Base-by-base conservation (phyloP, 2,329 filamentous ascomycete species). In the Stagonosporopsis cucurbitacearum region DNA sequence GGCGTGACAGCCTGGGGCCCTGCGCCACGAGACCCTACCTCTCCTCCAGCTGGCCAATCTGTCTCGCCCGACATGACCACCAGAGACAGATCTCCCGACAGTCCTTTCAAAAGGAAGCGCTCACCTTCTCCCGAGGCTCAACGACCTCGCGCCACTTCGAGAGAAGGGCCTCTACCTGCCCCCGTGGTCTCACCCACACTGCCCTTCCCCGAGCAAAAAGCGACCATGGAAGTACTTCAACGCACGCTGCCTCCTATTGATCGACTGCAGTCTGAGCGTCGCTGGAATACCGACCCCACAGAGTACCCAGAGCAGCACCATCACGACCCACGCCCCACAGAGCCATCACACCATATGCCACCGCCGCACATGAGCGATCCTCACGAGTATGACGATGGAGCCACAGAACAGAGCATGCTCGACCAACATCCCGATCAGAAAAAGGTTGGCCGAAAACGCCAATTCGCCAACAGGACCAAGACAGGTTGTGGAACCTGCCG, bases 381-480 rank as follows among this genome's bases (percentile, higher is more conserved):
- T 28, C 60, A 57, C 32, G 42, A 58, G 41, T 50, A 57, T 41
- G 67, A 72, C 9, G 58, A 60, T 28, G 63, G 51, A 37, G 60
- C 65, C 2, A 70, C 66, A 54, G 83, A 80, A 75, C 66, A 71
- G 66, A 64, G 78, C 69, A 62, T 69, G 71, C 67, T 73, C 66
- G 74, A 74, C 42, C 79, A 76, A 40, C 81, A 83, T 55, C 77
- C 80, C 12, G 78, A 82, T 45, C 77, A 80, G 30, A 79, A 72
- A 43, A 76, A 74, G 53, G 35, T 36, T 23, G 53, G 46, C 2
- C 65, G 75, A 26, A 77, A 77, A 54, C 64, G 75, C 61, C 91
- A 91, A 70, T 98, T 97, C 70, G 96, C 92, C 78, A 96, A 97
- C 75, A 85, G 94, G 56, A 97, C 94, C 19, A 98, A 98, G 79